Percentiles rank a stretch among this genome's conserved stretches.
Evolutionary conservation across 1,139 yeast genomes (phyloP).

Genomic region (Blastobotrys persicus): DNA sequence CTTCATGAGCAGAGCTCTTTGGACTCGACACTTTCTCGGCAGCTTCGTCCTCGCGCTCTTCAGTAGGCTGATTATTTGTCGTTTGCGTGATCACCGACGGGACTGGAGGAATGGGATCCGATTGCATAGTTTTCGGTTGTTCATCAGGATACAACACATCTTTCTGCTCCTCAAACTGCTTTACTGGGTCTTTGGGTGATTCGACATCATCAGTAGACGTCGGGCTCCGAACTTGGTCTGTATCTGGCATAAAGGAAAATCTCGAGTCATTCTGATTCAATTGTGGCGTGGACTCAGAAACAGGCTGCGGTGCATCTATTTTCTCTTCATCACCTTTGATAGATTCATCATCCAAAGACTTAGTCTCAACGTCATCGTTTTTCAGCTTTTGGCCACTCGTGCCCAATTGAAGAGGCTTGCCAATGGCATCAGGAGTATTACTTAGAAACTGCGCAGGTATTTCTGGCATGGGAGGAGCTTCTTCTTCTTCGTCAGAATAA

Average conservation of each 20-base stretch:
- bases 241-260: conserved; percentile 5
- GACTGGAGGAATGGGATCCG: neutral
- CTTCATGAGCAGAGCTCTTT: neutral
- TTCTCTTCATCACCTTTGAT: neutral
- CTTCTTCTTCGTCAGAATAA: conserved; percentile 26
- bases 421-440: conserved; percentile 8
- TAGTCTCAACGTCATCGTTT: conserved; percentile 4
- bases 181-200: neutral
- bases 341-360: neutral
- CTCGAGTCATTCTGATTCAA: neutral
- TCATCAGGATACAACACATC: conserved; percentile 4
- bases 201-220: neutral
- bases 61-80: neutral
- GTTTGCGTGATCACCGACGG: neutral
- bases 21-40: no score
- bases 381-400: conserved; percentile 21
- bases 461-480: conserved; percentile 31
- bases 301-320: neutral
- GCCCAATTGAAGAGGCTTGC: conserved; percentile 25
- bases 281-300: neutral
- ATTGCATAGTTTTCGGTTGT: no score
- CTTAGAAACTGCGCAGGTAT: conserved; percentile 21
- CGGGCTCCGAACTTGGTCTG: neutral
- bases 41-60: neutral
- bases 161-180: neutral